Percentiles rank a stretch among this genome's conserved stretches.
Conservation (phyloP, 805 yeast species). For the Candida cerambycidarum region DNA sequence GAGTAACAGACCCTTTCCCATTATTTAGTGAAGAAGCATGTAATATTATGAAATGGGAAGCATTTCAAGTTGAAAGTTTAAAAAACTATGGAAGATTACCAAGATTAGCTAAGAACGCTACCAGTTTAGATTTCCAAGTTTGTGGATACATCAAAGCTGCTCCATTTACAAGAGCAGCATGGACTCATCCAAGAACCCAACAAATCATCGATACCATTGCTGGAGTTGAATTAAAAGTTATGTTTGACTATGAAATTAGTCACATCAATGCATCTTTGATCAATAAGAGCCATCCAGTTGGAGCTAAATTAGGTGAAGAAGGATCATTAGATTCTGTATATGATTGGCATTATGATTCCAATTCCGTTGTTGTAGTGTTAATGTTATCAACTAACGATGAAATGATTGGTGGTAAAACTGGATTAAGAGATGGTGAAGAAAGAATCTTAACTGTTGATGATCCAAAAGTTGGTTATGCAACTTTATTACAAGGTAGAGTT, state of each 20-base stretch:
- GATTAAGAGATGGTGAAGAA: conserved; percentile 17
- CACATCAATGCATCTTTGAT: conserved; percentile 26
- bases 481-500: conserved; percentile 24
- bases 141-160: conserved; percentile 24
- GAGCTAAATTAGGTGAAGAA: conserved; percentile 9
- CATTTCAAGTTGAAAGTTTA: conserved; percentile 21
- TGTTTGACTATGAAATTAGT: conserved; percentile 28
- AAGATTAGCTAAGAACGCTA: conserved; percentile 22
- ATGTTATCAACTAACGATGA: conserved; percentile 17
- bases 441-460: conserved; percentile 17
- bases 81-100: conserved; percentile 26
- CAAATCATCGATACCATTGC: conserved; percentile 25
- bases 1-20: conserved; percentile 29
- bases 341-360: conserved; percentile 20
- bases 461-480: conserved; percentile 23
- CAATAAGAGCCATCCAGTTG: conserved; percentile 12
- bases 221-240: conserved; percentile 26
- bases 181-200: conserved; percentile 29
- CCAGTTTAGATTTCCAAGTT: conserved; percentile 29
- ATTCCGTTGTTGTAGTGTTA: conserved; percentile 16
- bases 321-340: conserved; percentile 11
- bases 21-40: conserved; percentile 30
- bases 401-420: conserved; percentile 19
- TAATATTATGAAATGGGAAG: conserved; percentile 29
- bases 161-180: conserved; percentile 26